Evolutionary conservation across 331 rosid species (phyloP), one percentile per base, ranked within the genome.

Genomic region (Malus hybrid): DNA sequence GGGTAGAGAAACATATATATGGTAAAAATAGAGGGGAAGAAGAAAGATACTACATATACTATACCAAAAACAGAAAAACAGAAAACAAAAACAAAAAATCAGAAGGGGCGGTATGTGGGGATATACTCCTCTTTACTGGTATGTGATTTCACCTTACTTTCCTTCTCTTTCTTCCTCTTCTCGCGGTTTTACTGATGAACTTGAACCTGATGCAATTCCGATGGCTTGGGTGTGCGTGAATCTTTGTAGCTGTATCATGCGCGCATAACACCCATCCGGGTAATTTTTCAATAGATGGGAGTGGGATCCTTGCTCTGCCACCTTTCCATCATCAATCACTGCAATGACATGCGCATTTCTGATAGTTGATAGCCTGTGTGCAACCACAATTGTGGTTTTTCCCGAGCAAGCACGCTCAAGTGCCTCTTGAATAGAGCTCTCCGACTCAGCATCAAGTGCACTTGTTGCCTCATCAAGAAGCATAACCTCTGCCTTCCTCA

Each of bases 301-400:
- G 71, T 94, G 99, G 0, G 99, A 92, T 63, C 99, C 99, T 89
- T 94, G 99, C 70, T 94, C 99, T 15, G 97, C 89, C 69, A 94
- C 99, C 81, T 94, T 94, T 60, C 97, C 99, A 77, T 94, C 99
- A 79, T 94, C 99, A 73, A 94, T 90, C 86, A 94, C 99, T 4
- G 97, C 97, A 82, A 94, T 90, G 50, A 87, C 64, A 79, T 83
- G 86, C 3, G 97, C 99, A 78, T 89, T 94, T 39, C 99, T 86
- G 28, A 94, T 89, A 4, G 99, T 94, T 14, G 99, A 86, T 56
- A 94, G 80, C 64, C 93, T 83, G 67, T 94, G 99, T 12, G 99
- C 99, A 68, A 94, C 97, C 69, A 90, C 81, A 24, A 94, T 90
- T 18, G 99, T 94, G 56, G 99, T 94, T 85, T 86, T 92, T 9